These are phyloP conservation scores for Pueraria montana DNA, from an alignment of 306 rosid genomes.

Conservation along the genomic window DNA sequence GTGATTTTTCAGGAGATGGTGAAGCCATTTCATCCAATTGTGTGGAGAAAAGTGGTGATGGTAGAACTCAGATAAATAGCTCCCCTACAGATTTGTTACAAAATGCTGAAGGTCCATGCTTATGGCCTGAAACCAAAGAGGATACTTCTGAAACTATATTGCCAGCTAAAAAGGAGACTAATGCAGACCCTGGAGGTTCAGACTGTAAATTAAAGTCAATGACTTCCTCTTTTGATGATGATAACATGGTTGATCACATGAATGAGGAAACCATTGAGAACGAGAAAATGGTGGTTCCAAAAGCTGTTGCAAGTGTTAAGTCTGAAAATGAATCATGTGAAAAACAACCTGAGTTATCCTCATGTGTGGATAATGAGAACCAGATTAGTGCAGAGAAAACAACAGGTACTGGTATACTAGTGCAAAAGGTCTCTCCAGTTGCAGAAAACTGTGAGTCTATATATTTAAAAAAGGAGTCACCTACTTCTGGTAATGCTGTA, in stretches of 20 bases:
- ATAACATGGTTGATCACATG: slow-evolving; percentile 48
- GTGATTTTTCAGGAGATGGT: slow-evolving; percentile 47
- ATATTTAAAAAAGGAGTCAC: slow-evolving; percentile 43
- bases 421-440: slow-evolving; percentile 45
- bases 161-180: slow-evolving; percentile 53
- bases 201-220: slow-evolving; percentile 52
- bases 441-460: slow-evolving; percentile 42
- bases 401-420: slow-evolving; percentile 23
- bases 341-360: slow-evolving; percentile 61
- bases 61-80: slow-evolving; percentile 31
- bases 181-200: slow-evolving; percentile 56
- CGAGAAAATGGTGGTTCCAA: slow-evolving; percentile 50
- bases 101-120: slow-evolving; percentile 45
- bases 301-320: slow-evolving; percentile 51
- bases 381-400: slow-evolving; percentile 47
- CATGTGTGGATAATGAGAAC: slow-evolving; percentile 51
- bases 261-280: slow-evolving; percentile 56
- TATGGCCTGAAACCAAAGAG: slow-evolving; percentile 45
- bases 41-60: slow-evolving; percentile 50
- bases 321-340: slow-evolving; percentile 62
- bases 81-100: slow-evolving; percentile 44
- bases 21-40: slow-evolving; percentile 51
- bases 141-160: slow-evolving; percentile 39
- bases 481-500: slow-evolving; percentile 48
- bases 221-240: slow-evolving; percentile 54